Percentiles rank a stretch among this genome's conserved stretches.
Conservation (phyloP, 2,329 filamentous ascomycete genomes). For the Rutstroemia sp. region DNA sequence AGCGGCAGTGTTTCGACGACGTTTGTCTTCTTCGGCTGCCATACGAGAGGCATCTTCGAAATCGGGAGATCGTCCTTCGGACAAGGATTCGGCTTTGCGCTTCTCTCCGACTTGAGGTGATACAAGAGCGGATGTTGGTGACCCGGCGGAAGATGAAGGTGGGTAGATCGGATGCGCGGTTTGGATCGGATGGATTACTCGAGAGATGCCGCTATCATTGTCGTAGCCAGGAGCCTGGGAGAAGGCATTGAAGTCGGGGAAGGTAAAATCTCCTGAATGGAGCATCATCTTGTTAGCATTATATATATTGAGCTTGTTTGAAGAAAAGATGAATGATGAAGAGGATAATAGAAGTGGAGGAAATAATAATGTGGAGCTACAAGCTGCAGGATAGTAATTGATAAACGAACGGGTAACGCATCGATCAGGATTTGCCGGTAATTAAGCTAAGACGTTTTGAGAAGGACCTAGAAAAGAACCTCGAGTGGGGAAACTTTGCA, state of each 20-base stretch:
- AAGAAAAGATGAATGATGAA: background rate
- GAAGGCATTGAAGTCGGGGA: constrained; percentile 27
- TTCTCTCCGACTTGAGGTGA: constrained; percentile 24
- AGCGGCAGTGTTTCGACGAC: constrained; percentile 80
- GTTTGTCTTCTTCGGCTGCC: constrained; percentile 83
- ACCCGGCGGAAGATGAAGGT: constrained; percentile 17
- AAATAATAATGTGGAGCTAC: constrained; percentile 1
- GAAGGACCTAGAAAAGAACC: background rate
- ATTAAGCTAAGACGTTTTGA: constrained; percentile 1
- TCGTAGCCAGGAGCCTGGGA: constrained; percentile 16
- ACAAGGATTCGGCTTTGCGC: constrained; percentile 29
- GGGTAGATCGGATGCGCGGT: constrained; percentile 15
- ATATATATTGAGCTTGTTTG: background rate
- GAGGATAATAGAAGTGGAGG: constrained; percentile 2
- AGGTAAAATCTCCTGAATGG: constrained; percentile 27
- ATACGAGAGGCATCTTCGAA: constrained; percentile 66
- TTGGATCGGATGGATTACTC: constrained; percentile 15
- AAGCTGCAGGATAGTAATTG: background rate
- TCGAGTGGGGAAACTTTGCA: background rate
- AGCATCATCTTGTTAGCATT: constrained; percentile 22
- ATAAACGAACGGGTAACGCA: background rate
- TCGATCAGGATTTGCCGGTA: background rate
- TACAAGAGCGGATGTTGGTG: constrained; percentile 20
- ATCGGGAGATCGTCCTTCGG: constrained; percentile 30
- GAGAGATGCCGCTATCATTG: constrained; percentile 10